These are phyloP conservation scores for Globisporangium cystogenes DNA, from an alignment of 352 stramenopile species.

Conservation along the genomic window DNA sequence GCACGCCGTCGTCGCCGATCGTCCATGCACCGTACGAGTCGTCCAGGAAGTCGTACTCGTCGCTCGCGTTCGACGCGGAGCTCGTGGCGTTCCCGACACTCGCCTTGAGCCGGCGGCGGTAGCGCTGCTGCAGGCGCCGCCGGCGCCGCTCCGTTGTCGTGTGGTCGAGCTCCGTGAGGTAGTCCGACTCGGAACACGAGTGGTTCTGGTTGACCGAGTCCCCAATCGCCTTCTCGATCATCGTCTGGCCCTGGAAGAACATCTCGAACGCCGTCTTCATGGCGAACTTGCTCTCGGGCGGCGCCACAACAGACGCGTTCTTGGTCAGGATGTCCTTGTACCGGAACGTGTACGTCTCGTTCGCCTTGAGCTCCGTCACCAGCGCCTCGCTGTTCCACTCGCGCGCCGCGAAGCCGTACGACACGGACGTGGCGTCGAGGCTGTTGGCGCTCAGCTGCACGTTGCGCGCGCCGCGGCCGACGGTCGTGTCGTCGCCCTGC, in stretches of 20 bases:
- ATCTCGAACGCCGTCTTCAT: constrained; percentile 21
- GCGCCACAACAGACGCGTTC: constrained; percentile 3
- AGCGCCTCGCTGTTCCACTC: constrained; percentile 44
- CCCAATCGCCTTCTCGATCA: constrained; percentile 29
- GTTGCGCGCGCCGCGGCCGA: constrained; percentile 11
- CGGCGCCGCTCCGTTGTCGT: not conserved
- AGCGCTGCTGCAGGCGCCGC: not conserved
- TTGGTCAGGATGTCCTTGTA: constrained; percentile 10
- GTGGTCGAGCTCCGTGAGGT: constrained; percentile 16
- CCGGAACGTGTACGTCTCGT: constrained; percentile 7
- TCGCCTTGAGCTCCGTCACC: constrained; percentile 7
- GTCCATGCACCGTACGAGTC: constrained; percentile 20
- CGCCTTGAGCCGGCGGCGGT: not conserved
- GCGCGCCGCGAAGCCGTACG: constrained; percentile 42
- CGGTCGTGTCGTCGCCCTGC: constrained; percentile 16
- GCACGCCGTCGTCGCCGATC: constrained; percentile 19
- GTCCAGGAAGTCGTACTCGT: constrained; percentile 7
- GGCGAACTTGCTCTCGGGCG: constrained; percentile 8
- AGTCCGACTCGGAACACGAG: constrained; percentile 32
- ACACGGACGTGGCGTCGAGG: constrained; percentile 26
- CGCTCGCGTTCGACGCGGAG: not conserved
- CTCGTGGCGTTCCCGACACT: not conserved
- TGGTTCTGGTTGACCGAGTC: constrained; percentile 27
- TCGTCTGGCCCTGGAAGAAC: constrained; percentile 34
- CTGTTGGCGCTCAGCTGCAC: constrained; percentile 35